Base-by-base conservation (phyloP, 2,329 filamentous ascomycete genomes). In the Cladophialophora chaetospira region DNA sequence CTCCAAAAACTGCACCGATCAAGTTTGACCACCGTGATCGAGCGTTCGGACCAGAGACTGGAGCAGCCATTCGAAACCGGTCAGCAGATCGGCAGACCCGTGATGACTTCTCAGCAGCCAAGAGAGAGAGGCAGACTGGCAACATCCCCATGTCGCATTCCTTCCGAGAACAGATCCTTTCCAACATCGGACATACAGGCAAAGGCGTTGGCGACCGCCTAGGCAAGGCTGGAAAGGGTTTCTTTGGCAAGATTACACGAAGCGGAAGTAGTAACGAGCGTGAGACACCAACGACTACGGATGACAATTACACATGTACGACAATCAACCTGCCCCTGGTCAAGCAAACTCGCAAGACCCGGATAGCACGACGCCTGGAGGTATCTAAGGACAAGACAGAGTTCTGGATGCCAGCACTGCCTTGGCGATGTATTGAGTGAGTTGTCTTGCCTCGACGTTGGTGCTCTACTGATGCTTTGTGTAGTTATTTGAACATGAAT, bases 401-500 rank as follows among this genome's bases (percentile, higher is more conserved):
- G 69, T 97, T 95, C 69, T 97, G 93, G 93, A 96, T 97, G 92
- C 93, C 93, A 10, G 89, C 91, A 5, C 87, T 97, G 57, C 92
- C 93, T 0, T 97, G 93, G 88, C 83, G 93, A 62, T 95, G 91
- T 57, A 97, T 97, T 63, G 93, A 97, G 79, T 85, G 75, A 69
- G 81, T 76, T 4, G 4, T 29, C n/a, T 35, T 29, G 15, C 21
- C 21, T 15, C 43, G 21, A n/a, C 51, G 21, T 6, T 33, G 23
- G 8, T 19, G 8, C 42, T 29, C 28, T 33, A 43, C 66, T 60
- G 40, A 59, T 43, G 2, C 23, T n/a, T 29, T 19, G 9, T 50
- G 33, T 62, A 84, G 82, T 75, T 97, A 96, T 71, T 79, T 97
- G 50, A 97, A 97, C 72, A 94, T 92, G 74, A 95, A 94, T 69